Evolutionary conservation across 345 rosid species (phyloP).

Genomic region (Clarkia xantiana): DNA sequence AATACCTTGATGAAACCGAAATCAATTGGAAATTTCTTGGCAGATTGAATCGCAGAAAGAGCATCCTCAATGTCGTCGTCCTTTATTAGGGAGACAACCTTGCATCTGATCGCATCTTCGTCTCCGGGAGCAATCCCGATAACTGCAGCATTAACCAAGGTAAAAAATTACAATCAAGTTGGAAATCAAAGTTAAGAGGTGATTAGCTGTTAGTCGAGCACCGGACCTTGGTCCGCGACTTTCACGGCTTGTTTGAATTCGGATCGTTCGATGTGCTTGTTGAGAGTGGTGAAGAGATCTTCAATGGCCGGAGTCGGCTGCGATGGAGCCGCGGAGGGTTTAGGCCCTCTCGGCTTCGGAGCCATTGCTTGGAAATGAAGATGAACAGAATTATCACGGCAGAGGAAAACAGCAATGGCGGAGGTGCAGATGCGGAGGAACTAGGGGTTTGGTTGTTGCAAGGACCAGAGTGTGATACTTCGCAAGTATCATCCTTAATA

Average conservation of each 20-base stretch:
- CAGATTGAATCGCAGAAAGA: constrained; percentile 41
- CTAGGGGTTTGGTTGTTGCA: constrained; percentile 3
- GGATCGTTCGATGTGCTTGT: constrained; percentile 41
- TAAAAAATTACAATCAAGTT: not conserved
- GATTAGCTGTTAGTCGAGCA: not conserved
- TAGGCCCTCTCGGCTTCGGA: constrained; percentile 57
- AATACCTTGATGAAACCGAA: constrained; percentile 52
- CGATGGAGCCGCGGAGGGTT: constrained; percentile 21
- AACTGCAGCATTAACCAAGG: constrained; percentile 24
- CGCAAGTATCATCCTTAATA: too few species aligned
- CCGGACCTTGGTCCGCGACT: constrained; percentile 65
- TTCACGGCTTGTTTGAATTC: constrained; percentile 47
- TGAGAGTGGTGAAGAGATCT: constrained; percentile 68
- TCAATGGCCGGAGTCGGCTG: constrained; percentile 65
- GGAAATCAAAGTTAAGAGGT: not conserved
- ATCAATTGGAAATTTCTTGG: constrained; percentile 30
- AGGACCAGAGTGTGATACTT: too few species aligned
- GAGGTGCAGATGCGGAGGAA: constrained; percentile 4
- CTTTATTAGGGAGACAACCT: constrained; percentile 66
- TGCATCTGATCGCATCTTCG: constrained; percentile 81
- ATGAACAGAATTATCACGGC: too few species aligned
- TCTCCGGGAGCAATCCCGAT: constrained; percentile 53
- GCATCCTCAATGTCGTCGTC: constrained; percentile 56
- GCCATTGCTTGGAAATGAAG: constrained; percentile 30
- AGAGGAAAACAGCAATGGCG: not conserved